Evolutionary conservation across 352 stramenopile genomes (phyloP).

Genomic region (Thalassiosira exigua): DNA sequence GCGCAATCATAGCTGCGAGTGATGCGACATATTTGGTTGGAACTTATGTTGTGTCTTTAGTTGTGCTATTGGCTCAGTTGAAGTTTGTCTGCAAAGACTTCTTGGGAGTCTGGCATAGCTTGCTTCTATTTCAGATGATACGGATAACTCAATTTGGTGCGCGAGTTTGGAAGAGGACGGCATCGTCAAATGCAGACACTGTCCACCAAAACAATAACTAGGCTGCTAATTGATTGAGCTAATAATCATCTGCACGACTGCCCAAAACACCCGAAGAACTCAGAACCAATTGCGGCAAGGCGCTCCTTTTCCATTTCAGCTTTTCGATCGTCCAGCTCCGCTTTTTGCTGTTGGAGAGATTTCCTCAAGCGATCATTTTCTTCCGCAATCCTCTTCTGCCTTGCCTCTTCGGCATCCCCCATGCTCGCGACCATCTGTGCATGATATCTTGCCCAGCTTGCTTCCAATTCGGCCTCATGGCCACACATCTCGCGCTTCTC

Average conservation of each 20-base stretch:
- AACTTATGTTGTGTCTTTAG: constrained; percentile 63
- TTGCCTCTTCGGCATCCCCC: constrained; percentile 29
- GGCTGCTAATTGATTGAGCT: too few relatives aligned
- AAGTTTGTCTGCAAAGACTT: constrained; percentile 58
- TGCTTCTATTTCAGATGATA: constrained; percentile 77
- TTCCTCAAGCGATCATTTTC: constrained; percentile 31
- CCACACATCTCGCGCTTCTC: constrained; percentile 29
- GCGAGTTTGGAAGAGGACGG: constrained; percentile 48
- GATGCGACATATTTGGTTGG: constrained; percentile 70
- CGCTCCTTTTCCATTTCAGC: constrained; percentile 28
- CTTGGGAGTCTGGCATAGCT: constrained; percentile 68
- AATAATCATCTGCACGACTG: constrained; percentile 38
- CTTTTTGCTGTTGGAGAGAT: constrained; percentile 35
- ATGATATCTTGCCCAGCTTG: constrained; percentile 36
- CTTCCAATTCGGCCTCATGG: constrained; percentile 29
- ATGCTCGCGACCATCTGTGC: constrained; percentile 33
- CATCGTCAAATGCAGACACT: constrained; percentile 12
- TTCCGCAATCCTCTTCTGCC: constrained; percentile 30
- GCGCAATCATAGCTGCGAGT: constrained; percentile 66
- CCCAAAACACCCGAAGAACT: constrained; percentile 51
- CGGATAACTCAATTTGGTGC: constrained; percentile 68
- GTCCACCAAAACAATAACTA: background rate
- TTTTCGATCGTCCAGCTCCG: constrained; percentile 39
- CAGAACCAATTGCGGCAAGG: constrained; percentile 37
- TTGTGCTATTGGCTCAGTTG: constrained; percentile 56